phyloP scores from a whole-genome alignment of 352 stramenopile species.

The Bremia lactucae region DNA sequence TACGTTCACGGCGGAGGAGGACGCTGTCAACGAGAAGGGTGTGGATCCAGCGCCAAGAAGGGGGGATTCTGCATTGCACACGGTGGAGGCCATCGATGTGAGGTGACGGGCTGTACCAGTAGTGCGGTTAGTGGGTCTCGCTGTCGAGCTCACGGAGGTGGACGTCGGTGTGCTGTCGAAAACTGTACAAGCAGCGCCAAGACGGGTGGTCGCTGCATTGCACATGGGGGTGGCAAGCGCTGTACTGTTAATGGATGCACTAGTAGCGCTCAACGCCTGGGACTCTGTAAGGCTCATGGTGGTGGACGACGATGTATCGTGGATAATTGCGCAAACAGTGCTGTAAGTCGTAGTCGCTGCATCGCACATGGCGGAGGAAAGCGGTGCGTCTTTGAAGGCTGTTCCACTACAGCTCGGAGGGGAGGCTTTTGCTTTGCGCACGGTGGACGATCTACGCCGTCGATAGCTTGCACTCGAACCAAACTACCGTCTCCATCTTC shows the following conservation, averaged over 20 bases:
- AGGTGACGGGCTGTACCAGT: constrained; percentile 57
- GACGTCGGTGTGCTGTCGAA: constrained; percentile 59
- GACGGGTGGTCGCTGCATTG: constrained; percentile 75
- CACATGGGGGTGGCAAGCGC: constrained; percentile 72
- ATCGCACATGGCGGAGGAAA: constrained; percentile 79
- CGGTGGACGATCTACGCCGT: constrained; percentile 30
- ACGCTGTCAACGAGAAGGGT: constrained; percentile 59
- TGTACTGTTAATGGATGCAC: constrained; percentile 60
- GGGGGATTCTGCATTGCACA: constrained; percentile 77
- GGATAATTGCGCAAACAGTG: constrained; percentile 54
- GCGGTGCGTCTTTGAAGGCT: constrained; percentile 61
- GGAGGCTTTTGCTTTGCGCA: constrained; percentile 79
- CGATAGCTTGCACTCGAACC: constrained; percentile 5
- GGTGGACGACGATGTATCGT: constrained; percentile 68
- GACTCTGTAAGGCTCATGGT: constrained; percentile 78
- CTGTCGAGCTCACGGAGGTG: constrained; percentile 74
- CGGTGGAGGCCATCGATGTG: constrained; percentile 72
- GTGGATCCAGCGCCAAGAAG: constrained; percentile 78
- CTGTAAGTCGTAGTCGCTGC: constrained; percentile 75
- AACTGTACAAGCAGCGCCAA: constrained; percentile 74
- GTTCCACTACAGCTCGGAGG: constrained; percentile 67
- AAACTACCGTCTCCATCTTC: constrained; percentile 8
- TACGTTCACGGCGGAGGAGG: constrained; percentile 77
- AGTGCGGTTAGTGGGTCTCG: constrained; percentile 69
- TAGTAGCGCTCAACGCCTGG: constrained; percentile 73